Base-by-base conservation (phyloP, 83 land plant genomes). In the Isoetes engelmannii region DNA sequence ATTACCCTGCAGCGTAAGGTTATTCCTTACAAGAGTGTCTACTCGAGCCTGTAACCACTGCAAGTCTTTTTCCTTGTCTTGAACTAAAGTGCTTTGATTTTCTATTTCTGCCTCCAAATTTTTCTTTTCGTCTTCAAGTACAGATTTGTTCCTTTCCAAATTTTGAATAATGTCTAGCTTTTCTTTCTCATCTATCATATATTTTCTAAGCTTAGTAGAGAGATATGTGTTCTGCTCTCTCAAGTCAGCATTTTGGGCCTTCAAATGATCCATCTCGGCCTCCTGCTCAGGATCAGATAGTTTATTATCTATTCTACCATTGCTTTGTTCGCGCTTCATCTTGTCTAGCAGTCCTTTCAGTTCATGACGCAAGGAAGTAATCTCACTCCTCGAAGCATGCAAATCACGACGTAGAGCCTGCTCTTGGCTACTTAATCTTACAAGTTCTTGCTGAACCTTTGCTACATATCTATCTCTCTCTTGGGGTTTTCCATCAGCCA, bases 241-340 rank as follows among this genome's bases (percentile, higher is more conserved):
- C 5, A 62, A 47, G 28, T 69, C 74, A 51, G n/a, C 54, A 10
- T 17, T 63, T 50, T 63, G 72, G n/a, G 63, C 63, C 60, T 83
- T 78, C 68, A 89, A 65, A 67, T 63, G 73, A 45, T 78, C 81
- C 45, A 85, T 21, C 44, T 81, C 76, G 17, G 70, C 65, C 58
- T 63, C 70, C 15, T 28, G 37, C 50, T 92, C 94, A 47, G 70
- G 70, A 55, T 84, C 87, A 5, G 86, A 69, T 74, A 71, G 85
- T 15, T 77, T 47, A 12, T 68, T 66, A 15, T 73, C 78, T 8
- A 28, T 13, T 42, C 75, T 69, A 4, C 72, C 77, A 46, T 70
- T 84, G 54, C 75, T 76, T 55, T 37, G 47, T 13, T 20, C 61
- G 63, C 64, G 67, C 37, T 28, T 28, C 63, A 79, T 63, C n/a